Conservation (phyloP, 352 stramenopile genomes). For the Phytopythium chamaehyphon region DNA sequence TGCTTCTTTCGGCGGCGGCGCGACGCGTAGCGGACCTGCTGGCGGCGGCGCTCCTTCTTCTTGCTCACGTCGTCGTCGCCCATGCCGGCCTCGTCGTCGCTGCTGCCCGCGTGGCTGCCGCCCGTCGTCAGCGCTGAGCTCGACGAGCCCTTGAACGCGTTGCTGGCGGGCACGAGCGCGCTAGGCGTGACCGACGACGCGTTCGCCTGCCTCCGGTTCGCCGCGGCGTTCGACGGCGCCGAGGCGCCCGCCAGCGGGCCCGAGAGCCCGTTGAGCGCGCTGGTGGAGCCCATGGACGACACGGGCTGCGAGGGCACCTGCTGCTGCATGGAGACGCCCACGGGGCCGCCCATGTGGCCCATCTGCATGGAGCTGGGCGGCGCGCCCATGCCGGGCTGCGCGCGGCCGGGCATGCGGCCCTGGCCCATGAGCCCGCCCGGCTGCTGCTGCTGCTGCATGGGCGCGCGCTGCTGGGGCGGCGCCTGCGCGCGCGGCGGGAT, state of each 20-base stretch:
- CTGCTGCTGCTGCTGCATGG: constrained; percentile 32
- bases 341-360: constrained; percentile 10
- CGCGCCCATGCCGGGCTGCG: constrained; percentile 13
- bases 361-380: constrained; percentile 25
- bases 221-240: constrained; percentile 7
- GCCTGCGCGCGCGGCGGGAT: constrained; percentile 39
- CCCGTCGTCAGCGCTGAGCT: constrained; percentile 38
- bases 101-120: constrained; percentile 47
- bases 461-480: constrained; percentile 25
- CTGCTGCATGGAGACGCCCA: constrained; percentile 25
- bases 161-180: constrained; percentile 35
- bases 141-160: constrained; percentile 19
- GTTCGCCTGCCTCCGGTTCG: constrained; percentile 5
- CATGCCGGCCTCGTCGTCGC: constrained; percentile 45
- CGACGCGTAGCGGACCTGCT: constrained; percentile 78
- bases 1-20: constrained; percentile 79
- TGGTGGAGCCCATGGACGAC: neutral
- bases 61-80: constrained; percentile 57
- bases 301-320: constrained; percentile 6
- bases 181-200: constrained; percentile 16
- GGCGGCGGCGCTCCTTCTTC: constrained; percentile 76
- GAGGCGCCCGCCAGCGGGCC: constrained; percentile 1
- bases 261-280: constrained; percentile 9
- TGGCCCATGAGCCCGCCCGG: constrained; percentile 22
- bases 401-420: constrained; percentile 22